Base-by-base conservation (phyloP, 2,329 filamentous ascomycete genomes). In the Neophaeococcomyces aloes region DNA sequence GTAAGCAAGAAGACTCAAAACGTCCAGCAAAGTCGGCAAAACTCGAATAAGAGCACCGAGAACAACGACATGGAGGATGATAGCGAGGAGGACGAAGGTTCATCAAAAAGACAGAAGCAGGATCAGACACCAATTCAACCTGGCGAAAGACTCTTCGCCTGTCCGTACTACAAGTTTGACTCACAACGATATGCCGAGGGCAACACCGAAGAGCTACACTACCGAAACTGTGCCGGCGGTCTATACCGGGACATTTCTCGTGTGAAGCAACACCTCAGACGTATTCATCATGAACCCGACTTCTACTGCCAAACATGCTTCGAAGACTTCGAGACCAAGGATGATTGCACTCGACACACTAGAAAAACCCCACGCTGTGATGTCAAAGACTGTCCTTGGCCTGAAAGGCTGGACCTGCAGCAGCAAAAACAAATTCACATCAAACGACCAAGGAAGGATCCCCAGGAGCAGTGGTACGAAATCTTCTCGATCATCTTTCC, bases 181-280 rank as follows among this genome's bases (percentile, higher is more conserved):
- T 47, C 48, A 37, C 37, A 44, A 7, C 50, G 49, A 31, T 55
- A 55, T 41, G 52, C 49, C 2, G 48, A 49, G 25, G 40, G 45
- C 25, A 55, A 55, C 38, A 38, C 39, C 6, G 42, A 44, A 13
- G 53, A 55, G 33, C 52, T 51, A 23, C 39, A 48, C 5, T 55
- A 55, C 39, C 49, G 53, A 10, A 36, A 46, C 18, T 55, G 53
- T 33, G 48, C 49, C 13, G 49, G 48, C 23, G 49, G 50, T n/a
- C 50, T 49, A 25, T 53, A 45, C 46, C 41, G 47, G n/a, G 51
- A 53, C 35, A 50, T 53, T 18, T 53, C 53, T 29, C 46, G 53
- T 18, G 46, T 55, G 17, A 55, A 55, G 44, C 53, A 55, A 33
- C 53, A 55, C 41, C 44, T 55, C 6, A 52, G 53, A 25, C 51